A percentile compares a stretch with the other conserved stretches of the same genome.
These are phyloP conservation scores for Cystobasidiopsis lactophilus DNA, from an alignment of 768 basidiomycete genomes.

Conservation along the genomic window DNA sequence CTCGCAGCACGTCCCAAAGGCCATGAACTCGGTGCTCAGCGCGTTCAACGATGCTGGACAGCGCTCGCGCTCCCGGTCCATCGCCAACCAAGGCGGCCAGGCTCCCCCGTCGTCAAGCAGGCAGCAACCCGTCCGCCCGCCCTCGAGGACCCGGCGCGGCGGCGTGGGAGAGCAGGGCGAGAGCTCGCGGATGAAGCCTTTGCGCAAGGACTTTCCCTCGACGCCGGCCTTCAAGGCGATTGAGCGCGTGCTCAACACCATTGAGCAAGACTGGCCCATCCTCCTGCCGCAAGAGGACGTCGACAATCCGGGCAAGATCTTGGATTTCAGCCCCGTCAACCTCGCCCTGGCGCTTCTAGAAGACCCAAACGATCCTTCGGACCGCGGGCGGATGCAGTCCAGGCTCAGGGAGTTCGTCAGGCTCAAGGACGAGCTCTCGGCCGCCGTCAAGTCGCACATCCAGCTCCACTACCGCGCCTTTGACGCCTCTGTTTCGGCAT, in stretches of 20 bases:
- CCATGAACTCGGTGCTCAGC: neutral
- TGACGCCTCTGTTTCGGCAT: slow-evolving; percentile 78
- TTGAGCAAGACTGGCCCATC: slow-evolving; percentile 14
- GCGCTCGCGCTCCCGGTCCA: neutral
- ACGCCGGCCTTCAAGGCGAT: slow-evolving; percentile 20
- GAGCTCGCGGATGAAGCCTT: neutral
- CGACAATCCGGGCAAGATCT: neutral
- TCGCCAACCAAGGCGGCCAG: too few relatives aligned
- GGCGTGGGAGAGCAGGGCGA: neutral
- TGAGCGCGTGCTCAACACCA: slow-evolving; percentile 11
- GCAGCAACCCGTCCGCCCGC: neutral
- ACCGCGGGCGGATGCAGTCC: slow-evolving; percentile 18
- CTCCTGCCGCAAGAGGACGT: slow-evolving; percentile 8
- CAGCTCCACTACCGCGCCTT: slow-evolving; percentile 85
- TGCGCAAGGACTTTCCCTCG: slow-evolving; percentile 7
- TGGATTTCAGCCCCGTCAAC: slow-evolving; percentile 78
- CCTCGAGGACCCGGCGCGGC: neutral
- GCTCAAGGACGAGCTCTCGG: slow-evolving; percentile 55
- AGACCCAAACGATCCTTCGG: slow-evolving; percentile 45
- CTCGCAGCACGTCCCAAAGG: neutral
- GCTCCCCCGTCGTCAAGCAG: neutral
- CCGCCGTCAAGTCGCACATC: slow-evolving; percentile 64
- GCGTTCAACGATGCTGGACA: neutral
- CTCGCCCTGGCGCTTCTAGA: slow-evolving; percentile 76
- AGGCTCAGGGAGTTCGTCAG: slow-evolving; percentile 46